Percentiles rank a stretch among this genome's conserved stretches.
Conservation (phyloP, 331 rosid species). For the Erythrophleum ivorense region DNA sequence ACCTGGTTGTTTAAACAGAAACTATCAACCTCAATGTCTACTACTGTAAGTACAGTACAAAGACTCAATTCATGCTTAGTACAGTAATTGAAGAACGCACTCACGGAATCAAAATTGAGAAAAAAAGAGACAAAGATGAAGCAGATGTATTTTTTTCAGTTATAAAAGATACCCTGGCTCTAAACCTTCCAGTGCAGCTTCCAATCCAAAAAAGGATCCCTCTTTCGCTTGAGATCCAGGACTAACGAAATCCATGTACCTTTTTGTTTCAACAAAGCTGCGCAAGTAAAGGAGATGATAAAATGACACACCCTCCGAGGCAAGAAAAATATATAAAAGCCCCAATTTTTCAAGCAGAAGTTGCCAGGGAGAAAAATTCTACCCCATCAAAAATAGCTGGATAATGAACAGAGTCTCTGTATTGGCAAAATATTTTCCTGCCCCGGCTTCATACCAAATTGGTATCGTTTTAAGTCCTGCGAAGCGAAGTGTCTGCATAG, state of each 20-base stretch:
- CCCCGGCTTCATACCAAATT: constrained; percentile 90
- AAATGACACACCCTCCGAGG: constrained; percentile 15
- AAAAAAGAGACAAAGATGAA: constrained; percentile 5
- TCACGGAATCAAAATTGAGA: neutral
- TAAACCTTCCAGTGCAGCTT: constrained; percentile 77
- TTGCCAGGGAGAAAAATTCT: constrained; percentile 9
- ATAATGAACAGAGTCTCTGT: constrained; percentile 73
- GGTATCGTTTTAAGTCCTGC: constrained; percentile 70
- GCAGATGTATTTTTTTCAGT: neutral
- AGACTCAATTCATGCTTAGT: neutral
- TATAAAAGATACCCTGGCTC: constrained; percentile 76
- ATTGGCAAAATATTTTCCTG: constrained; percentile 72
- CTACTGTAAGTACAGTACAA: neutral
- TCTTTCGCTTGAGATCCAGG: constrained; percentile 96
- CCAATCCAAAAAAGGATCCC: constrained; percentile 82
- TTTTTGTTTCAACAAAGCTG: constrained; percentile 86
- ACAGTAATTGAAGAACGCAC: neutral
- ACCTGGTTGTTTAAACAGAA: constrained; percentile 55
- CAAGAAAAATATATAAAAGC: constrained; percentile 6
- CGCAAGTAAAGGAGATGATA: constrained; percentile 32
- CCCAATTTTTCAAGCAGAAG: constrained; percentile 29
- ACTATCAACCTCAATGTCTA: constrained; percentile 22
- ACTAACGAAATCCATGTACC: constrained; percentile 86
- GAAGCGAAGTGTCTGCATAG: constrained; percentile 78
- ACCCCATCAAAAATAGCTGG: constrained; percentile 94